These are phyloP conservation scores for Bidens hawaiensis DNA, from an alignment of 140 eudicot genomes.

Conservation along the genomic window DNA sequence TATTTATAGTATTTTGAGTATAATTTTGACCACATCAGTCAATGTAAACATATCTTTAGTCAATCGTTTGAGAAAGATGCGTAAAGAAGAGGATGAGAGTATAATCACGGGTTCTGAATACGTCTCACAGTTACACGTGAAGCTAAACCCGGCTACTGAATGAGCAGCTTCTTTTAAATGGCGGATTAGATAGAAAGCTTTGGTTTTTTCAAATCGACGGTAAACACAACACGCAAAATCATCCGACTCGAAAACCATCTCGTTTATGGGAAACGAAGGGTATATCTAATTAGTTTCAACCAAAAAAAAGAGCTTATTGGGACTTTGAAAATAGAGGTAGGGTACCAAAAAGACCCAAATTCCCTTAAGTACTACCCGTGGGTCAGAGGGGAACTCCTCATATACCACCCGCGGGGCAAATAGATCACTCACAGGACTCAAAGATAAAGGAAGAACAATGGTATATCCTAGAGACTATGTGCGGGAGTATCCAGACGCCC, in stretches of 20 bases:
- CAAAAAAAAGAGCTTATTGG: not conserved
- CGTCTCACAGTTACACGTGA: not conserved
- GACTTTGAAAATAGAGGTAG: not conserved
- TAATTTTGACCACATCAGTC: too few relatives aligned
- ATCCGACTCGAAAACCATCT: conserved; percentile 3
- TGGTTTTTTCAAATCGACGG: conserved; percentile 10
- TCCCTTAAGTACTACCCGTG: too few relatives aligned
- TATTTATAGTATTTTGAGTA: too few relatives aligned
- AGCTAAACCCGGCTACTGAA: conserved; percentile 9
- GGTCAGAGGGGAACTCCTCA: too few relatives aligned
- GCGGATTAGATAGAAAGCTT: conserved; percentile 1
- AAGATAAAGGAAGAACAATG: too few relatives aligned
- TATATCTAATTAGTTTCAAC: not conserved
- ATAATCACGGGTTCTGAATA: conserved; percentile 5
- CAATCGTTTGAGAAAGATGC: conserved; percentile 10
- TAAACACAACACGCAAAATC: conserved; percentile 2
- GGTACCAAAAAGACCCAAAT: too few relatives aligned
- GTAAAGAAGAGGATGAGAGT: conserved; percentile 6
- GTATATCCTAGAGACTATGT: too few relatives aligned
- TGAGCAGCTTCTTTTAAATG: conserved; percentile 11
- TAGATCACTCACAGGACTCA: too few relatives aligned
- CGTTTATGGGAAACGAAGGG: conserved; percentile 10
- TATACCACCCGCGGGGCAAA: too few relatives aligned
- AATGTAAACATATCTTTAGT: conserved; percentile 7
- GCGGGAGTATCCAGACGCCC: too few relatives aligned